Percentiles rank a stretch among this genome's conserved stretches.
phyloP scores from a whole-genome alignment of 305 asterid genomes.

The Fraxinus nigra region DNA sequence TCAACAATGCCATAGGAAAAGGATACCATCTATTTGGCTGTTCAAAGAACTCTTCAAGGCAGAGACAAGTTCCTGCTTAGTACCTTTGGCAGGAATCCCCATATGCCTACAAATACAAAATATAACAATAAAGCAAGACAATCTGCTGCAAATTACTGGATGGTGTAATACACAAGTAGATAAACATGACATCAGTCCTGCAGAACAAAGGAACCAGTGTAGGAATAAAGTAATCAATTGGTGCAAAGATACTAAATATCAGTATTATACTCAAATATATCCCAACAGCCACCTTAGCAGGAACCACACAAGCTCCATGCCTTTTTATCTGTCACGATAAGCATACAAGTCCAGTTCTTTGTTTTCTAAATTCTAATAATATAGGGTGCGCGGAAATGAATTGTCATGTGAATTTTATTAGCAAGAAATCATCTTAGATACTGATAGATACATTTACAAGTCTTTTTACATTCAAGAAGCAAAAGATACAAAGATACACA shows the following conservation, averaged over 20 bases:
- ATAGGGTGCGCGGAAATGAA: not conserved
- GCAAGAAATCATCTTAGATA: not conserved
- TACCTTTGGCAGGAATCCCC: conserved; percentile 54
- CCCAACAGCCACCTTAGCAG: not conserved
- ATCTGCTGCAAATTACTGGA: conserved; percentile 6
- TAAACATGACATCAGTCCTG: not conserved
- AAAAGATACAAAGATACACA: not conserved
- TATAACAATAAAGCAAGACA: not conserved
- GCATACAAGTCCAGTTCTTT: not conserved
- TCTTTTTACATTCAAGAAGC: not conserved
- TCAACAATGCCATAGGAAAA: conserved; percentile 7
- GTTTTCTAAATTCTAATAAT: not conserved
- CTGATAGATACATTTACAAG: not conserved
- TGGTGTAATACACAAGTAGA: not conserved
- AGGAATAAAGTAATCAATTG: not conserved
- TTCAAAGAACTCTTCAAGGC: conserved; percentile 48
- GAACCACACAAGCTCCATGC: not conserved
- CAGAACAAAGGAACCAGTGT: not conserved
- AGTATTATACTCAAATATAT: not conserved
- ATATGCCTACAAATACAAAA: conserved; percentile 37
- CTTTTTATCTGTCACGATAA: not conserved
- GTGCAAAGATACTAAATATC: not conserved
- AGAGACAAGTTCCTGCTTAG: conserved; percentile 49
- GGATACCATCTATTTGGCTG: conserved; percentile 43
- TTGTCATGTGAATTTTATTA: not conserved